Conservation (phyloP, 495 filamentous ascomycete species). For the Penicillium alfredii region DNA sequence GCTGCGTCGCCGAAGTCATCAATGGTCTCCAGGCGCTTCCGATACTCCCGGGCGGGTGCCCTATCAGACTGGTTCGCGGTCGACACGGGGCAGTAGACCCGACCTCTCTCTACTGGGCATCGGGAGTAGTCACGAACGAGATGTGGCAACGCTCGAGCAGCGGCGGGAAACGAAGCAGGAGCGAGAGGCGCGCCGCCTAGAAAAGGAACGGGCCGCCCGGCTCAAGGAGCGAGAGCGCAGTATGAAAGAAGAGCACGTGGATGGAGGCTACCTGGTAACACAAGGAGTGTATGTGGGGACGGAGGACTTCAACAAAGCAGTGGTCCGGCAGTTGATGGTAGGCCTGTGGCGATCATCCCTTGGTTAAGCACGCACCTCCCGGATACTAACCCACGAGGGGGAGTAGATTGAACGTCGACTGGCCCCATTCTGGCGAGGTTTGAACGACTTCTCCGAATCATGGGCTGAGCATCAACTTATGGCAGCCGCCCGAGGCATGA, state of each 20-base stretch:
- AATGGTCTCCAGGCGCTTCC: constrained; percentile 33
- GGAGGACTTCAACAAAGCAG: constrained; percentile 87
- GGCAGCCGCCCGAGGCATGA: constrained; percentile 78
- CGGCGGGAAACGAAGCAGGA: constrained; percentile 87
- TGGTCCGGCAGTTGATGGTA: constrained; percentile 92
- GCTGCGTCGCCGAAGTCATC: constrained; percentile 28
- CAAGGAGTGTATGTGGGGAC: constrained; percentile 86
- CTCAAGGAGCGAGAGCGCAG: constrained; percentile 84
- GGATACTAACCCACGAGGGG: too few species aligned
- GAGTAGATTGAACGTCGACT: constrained; percentile 83
- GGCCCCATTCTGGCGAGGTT: constrained; percentile 90
- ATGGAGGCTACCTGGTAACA: constrained; percentile 92
- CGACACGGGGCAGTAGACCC: constrained; percentile 46
- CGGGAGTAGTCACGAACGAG: constrained; percentile 37
- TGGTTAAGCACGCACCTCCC: too few species aligned
- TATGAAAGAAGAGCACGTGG: constrained; percentile 86
- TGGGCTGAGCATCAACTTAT: constrained; percentile 95
- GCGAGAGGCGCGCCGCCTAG: constrained; percentile 75
- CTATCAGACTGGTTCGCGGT: constrained; percentile 35
- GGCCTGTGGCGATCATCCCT: too few species aligned
- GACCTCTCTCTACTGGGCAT: constrained; percentile 54
- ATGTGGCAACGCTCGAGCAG: constrained; percentile 42
- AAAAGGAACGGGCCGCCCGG: constrained; percentile 69
- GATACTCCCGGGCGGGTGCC: constrained; percentile 30
- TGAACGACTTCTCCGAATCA: constrained; percentile 79